Evolutionary conservation across 208 protist genomes (phyloP), one percentile per base, ranked within the genome.

Genomic region (Trypanosoma scelopori): DNA sequence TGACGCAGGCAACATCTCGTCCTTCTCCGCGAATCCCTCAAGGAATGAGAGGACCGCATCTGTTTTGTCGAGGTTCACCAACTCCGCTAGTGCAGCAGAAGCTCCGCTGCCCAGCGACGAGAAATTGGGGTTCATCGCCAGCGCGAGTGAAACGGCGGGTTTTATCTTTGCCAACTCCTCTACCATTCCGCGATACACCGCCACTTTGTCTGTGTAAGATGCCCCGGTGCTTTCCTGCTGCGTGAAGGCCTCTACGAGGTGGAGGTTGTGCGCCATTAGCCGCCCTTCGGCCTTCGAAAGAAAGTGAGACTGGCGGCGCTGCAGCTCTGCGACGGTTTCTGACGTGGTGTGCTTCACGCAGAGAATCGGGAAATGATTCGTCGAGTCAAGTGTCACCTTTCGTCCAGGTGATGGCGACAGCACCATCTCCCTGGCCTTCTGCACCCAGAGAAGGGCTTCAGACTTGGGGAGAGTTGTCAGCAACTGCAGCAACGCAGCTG

Each of bases 121-220:
- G n/a, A 92, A 56, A 11, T 74, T 48, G 18, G 61, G 41, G 50
- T 89, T 79, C 39, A 89, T 71, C 20, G 84, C 85, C 4, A 92
- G 30, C 4, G 84, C 78, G 2, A 93, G 35, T 6, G 89, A 81
- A 0, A 74, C 64, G 0, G 68, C 47, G 12, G 69, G 45, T 27
- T 92, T 81, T 0, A 52, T 67, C n/a, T 39, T 35, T 7, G 46
- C 63, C 9, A 94, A 63, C 37, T 61, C 71, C 55, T 92, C 81
- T 20, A 92, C 74, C 25, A 87, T 60, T 6, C 84, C 81, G 7
- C 76, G 66, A 61, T 89, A 94, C 49, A 64, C 45, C n/a, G 65
- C 55, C 13, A 74, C 30, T 27, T 80, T 72, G 5, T 67, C 71
- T 2, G 43, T 53, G n/a, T 39, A 32, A n/a, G 7, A 30, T 32